Evolutionary conservation across 1,284 basidiomycete genomes (phyloP).

Genomic region (Mycosarcoma mackinlayi): DNA sequence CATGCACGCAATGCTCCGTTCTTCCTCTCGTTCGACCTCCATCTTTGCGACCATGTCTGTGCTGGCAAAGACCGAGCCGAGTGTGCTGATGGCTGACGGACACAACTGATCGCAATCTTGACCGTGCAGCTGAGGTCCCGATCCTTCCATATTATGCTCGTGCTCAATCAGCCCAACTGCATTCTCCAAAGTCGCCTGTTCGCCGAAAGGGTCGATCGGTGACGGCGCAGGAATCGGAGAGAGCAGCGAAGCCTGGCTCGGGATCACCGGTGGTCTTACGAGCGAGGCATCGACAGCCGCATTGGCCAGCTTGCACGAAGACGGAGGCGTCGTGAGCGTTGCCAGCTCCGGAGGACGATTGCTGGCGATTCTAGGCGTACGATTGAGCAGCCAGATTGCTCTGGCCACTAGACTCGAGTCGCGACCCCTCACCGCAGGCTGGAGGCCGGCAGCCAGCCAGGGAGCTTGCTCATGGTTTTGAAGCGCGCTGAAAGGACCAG

Average conservation of each 20-base stretch:
- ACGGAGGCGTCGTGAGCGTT: slow-evolving; percentile 2
- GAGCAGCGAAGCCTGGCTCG: neutral
- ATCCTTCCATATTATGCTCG: too few relatives aligned
- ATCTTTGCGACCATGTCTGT: too few relatives aligned
- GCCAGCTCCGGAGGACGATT: slow-evolving; percentile 4
- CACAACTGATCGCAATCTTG: too few relatives aligned
- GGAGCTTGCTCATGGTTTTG: neutral
- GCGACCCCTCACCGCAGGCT: neutral
- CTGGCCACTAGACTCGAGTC: slow-evolving; percentile 8
- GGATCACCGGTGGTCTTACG: slow-evolving; percentile 2
- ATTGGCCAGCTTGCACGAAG: neutral
- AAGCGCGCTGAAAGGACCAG: neutral
- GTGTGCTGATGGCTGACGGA: too few relatives aligned
- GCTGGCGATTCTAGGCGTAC: neutral
- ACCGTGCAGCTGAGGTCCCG: too few relatives aligned
- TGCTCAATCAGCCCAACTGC: too few relatives aligned
- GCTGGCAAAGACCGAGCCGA: too few relatives aligned
- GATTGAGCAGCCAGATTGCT: slow-evolving; percentile 6
- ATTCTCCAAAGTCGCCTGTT: too few relatives aligned
- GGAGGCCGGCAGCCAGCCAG: neutral
- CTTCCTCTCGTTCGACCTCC: too few relatives aligned
- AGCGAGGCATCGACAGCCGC: neutral
- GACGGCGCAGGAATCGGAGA: neutral
- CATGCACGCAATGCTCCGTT: too few relatives aligned
- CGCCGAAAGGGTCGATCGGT: neutral